A percentile compares a stretch with the other conserved stretches of the same genome.
Evolutionary conservation across 2,329 filamentous ascomycete species (phyloP).

Genomic region (Curvularia eragrostidis): DNA sequence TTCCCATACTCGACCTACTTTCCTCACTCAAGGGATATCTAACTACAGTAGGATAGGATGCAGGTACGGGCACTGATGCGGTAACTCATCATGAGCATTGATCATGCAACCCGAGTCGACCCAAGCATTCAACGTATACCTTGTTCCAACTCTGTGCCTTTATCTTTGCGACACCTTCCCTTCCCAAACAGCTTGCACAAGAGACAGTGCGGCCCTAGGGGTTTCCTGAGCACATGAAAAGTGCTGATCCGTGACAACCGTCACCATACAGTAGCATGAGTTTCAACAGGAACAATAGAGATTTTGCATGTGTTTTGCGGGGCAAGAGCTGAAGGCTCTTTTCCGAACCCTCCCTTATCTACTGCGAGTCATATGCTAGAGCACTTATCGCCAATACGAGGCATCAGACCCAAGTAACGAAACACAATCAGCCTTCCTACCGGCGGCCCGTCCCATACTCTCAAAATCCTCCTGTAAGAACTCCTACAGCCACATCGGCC

Average conservation of each 20-base stretch:
- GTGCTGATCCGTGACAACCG: neutral
- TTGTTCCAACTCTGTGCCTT: too few relatives aligned
- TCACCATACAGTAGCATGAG: neutral
- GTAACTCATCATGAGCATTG: neutral
- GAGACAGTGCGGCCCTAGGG: neutral
- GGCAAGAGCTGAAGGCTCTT: neutral
- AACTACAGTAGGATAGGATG: neutral
- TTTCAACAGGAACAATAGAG: neutral
- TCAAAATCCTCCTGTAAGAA: neutral
- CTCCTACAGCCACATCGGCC: neutral
- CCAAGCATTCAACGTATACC: neutral
- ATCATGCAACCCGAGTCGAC: neutral
- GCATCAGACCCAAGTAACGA: neutral
- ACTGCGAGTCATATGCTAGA: neutral
- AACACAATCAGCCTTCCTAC: neutral
- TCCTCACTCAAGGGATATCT: neutral
- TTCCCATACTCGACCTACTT: neutral
- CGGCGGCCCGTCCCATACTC: neutral
- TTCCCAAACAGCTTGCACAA: conserved; percentile 6
- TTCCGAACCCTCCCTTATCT: neutral
- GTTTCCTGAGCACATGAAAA: neutral
- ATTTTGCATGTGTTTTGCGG: neutral
- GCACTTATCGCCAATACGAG: neutral
- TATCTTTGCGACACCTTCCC: conserved; percentile 6
- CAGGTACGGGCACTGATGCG: conserved; percentile 6